Base-by-base conservation (phyloP, 768 basidiomycete species). In the Boletus eberwhitei region DNA sequence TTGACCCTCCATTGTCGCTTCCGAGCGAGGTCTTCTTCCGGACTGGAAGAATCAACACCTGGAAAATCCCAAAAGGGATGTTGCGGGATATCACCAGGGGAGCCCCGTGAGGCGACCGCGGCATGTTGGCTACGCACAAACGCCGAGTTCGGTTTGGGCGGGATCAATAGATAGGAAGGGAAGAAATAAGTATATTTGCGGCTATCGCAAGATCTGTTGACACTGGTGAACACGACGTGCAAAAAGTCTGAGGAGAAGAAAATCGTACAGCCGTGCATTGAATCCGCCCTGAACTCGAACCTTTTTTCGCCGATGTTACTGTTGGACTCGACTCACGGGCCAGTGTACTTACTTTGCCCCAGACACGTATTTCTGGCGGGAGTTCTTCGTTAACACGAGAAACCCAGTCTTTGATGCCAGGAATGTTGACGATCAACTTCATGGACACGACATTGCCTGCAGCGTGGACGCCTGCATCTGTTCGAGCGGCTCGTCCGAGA, bases 151-250 rank as follows among this genome's bases (percentile, higher is more conserved):
- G 92, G 90, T 66, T 86, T 88, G 1, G 97, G 94, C 2, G 96
- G 93, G 26, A 98, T 80, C 49, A 99, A 79, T 38, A 95, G 79
- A 72, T 98, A 97, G 1, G 91, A 86, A 0, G 97, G 97, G 60
- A 99, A 88, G 74, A 91, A 91, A 72, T 99, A 99, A 16, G 95
- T 97, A 74, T 99, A 99, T 70, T 94, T 93, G 55, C 96, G 83
- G 57, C 94, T 96, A 68, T 98, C 95, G 73, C 95, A 98, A 3
- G 85, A 77, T 55, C 92, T 94, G 71, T 57, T 0, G 50, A 22
- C 19, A 32, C 8, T 0, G 45, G 22, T 63, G 37, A 65, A 36
- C 24, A 54, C 29, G 39, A 42, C 40, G 34, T 16, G 24, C 11
- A 48, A 13, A 41, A 35, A 38, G 37, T 8, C 11, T 32, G 6